A percentile compares a stretch with the other conserved stretches of the same genome.
These are phyloP conservation scores for Bondarzewia mesenterica DNA, from an alignment of 1,284 basidiomycete genomes.

Conservation along the genomic window DNA sequence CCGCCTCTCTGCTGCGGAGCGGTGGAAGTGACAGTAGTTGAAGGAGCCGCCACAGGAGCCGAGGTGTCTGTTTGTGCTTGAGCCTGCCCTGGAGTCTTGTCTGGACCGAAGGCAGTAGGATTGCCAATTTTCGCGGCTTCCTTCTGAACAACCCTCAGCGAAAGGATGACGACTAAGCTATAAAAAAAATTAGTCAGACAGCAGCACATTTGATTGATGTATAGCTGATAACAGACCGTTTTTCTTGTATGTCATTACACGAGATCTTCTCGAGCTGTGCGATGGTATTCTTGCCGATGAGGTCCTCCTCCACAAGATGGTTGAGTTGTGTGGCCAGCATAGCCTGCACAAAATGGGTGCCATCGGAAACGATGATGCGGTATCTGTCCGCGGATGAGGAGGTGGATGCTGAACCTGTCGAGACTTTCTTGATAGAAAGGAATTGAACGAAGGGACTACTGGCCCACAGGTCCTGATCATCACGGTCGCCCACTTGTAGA, in stretches of 20 bases:
- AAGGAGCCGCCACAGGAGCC: too few species aligned
- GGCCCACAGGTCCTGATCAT: constrained; percentile 43
- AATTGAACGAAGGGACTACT: constrained; percentile 68
- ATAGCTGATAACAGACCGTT: constrained; percentile 48
- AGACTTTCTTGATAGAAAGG: constrained; percentile 76
- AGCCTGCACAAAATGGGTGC: constrained; percentile 76
- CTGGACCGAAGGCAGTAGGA: constrained; percentile 35
- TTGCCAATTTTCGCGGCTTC: constrained; percentile 69
- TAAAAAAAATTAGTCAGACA: background rate
- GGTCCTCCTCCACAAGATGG: constrained; percentile 60
- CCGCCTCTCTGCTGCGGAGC: constrained; percentile 16
- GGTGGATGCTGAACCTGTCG: constrained; percentile 7
- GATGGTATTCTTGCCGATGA: constrained; percentile 67
- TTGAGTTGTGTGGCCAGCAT: constrained; percentile 97
- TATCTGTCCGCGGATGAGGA: constrained; percentile 49
- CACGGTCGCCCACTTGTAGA: constrained; percentile 38
- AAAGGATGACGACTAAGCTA: constrained; percentile 84
- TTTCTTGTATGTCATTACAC: constrained; percentile 79
- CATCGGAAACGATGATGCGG: constrained; percentile 76
- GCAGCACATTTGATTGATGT: constrained; percentile 4
- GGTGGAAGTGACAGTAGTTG: constrained; percentile 11
- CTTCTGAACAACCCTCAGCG: constrained; percentile 48
- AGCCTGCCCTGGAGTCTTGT: constrained; percentile 11
- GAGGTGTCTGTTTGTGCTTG: constrained; percentile 8
- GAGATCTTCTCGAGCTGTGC: constrained; percentile 74